Conservation (phyloP, 805 yeast genomes). For the Jamesozyma piceae region DNA sequence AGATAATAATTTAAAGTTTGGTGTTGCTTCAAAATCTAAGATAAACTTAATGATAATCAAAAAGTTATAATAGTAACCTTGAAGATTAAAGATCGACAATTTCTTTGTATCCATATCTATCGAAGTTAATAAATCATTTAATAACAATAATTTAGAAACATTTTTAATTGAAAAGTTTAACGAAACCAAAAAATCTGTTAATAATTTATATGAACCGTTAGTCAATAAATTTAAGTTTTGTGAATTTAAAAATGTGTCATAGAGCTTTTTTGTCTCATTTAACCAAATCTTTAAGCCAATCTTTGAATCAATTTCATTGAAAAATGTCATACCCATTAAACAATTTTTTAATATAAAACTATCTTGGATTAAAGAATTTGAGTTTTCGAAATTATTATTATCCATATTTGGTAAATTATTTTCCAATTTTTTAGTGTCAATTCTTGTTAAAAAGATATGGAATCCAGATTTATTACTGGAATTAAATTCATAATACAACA, state of each 20-base stretch:
- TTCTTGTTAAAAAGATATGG: slow-evolving; percentile 23
- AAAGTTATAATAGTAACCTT: slow-evolving; percentile 26
- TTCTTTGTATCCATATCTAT: slow-evolving; percentile 15
- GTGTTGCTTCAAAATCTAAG: slow-evolving; percentile 27
- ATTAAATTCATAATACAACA: slow-evolving; percentile 27
- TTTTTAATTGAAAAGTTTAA: slow-evolving; percentile 28
- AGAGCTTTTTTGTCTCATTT: slow-evolving; percentile 15
- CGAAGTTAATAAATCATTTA: slow-evolving; percentile 9
- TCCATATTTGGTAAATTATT: slow-evolving; percentile 10
- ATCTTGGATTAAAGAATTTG: slow-evolving; percentile 14
- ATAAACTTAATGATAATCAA: slow-evolving; percentile 24
- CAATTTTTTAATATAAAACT: slow-evolving; percentile 21
- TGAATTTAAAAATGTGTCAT: slow-evolving; percentile 18
- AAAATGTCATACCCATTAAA: slow-evolving; percentile 24
- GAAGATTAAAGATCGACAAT: slow-evolving; percentile 24
- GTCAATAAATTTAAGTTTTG: slow-evolving; percentile 17
- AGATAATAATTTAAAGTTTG: slow-evolving; percentile 27
- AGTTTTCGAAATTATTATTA: not conserved
- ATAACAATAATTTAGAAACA: slow-evolving; percentile 16
- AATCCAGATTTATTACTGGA: slow-evolving; percentile 14
- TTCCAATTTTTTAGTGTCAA: slow-evolving; percentile 24
- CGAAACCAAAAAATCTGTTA: slow-evolving; percentile 27
- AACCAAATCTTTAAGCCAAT: slow-evolving; percentile 23
- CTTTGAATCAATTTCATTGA: slow-evolving; percentile 16
- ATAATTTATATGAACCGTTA: slow-evolving; percentile 21